Conservation (phyloP, 2,329 filamentous ascomycete species). For the Fonsecaea multimorphosa region DNA sequence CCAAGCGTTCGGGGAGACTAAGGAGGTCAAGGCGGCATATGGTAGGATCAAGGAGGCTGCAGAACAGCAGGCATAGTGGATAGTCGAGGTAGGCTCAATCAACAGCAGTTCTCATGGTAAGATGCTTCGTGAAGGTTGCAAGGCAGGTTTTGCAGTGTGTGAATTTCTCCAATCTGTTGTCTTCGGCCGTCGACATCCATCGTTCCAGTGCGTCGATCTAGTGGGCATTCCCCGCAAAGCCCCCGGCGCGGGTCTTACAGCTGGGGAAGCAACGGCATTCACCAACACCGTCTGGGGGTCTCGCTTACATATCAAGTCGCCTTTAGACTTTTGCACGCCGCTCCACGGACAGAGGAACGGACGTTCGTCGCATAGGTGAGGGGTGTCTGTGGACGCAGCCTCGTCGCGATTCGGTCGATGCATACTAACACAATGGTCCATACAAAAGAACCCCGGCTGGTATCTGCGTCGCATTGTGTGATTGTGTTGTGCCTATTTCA, state of each 20-base stretch:
- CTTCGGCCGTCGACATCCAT: no score
- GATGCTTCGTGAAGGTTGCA: no score
- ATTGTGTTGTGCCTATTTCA: no score
- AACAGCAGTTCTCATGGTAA: neutral
- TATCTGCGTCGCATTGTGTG: neutral
- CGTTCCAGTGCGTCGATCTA: no score
- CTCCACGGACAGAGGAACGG: no score
- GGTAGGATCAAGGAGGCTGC: slow-evolving; percentile 41
- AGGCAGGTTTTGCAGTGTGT: no score
- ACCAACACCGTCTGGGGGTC: neutral
- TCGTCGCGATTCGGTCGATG: neutral
- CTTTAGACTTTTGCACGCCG: no score
- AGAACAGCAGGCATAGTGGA: neutral
- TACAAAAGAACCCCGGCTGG: neutral
- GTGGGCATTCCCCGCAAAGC: no score
- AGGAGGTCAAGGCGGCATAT: slow-evolving; percentile 52
- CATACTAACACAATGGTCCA: neutral
- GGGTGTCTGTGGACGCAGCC: neutral
- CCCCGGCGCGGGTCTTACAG: neutral
- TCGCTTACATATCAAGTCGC: neutral
- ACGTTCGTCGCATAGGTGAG: no score
- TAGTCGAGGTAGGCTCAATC: neutral
- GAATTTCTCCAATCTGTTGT: no score
- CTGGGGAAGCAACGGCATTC: neutral
- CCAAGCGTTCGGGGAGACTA: slow-evolving; percentile 43